A percentile compares a stretch with the other conserved stretches of the same genome.
Conservation (phyloP, 208 protist species). For the Entamoeba moshkovskii region DNA sequence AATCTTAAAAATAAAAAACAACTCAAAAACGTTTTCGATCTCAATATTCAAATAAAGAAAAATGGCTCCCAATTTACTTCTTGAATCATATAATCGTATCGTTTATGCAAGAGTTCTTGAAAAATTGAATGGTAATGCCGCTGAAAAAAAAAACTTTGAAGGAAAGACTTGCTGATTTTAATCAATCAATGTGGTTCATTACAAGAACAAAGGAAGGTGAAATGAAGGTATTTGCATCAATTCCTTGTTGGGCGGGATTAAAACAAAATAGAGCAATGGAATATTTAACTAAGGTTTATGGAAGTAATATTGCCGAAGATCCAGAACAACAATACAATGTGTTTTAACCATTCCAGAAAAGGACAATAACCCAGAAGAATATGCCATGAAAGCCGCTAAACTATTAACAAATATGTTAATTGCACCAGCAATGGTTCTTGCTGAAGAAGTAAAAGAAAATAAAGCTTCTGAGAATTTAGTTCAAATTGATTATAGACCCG, state of each 20-base stretch:
- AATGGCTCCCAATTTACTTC: background rate
- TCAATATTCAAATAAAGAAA: too few relatives aligned
- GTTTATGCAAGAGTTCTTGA: background rate
- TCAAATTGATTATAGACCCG: constrained; percentile 9
- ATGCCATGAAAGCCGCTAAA: background rate
- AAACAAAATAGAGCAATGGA: background rate
- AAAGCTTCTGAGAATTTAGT: background rate
- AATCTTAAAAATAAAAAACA: too few relatives aligned
- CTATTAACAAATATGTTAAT: background rate
- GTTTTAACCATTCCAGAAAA: background rate
- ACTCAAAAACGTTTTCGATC: too few relatives aligned
- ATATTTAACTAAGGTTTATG: background rate
- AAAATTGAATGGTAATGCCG: background rate
- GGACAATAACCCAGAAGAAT: background rate
- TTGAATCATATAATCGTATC: background rate
- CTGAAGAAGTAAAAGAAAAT: background rate
- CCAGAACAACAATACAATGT: background rate
- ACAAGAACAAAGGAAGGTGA: background rate
- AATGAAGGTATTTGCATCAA: background rate
- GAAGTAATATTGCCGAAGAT: background rate
- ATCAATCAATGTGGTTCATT: background rate
- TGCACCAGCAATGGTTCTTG: background rate
- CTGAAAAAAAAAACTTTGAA: background rate
- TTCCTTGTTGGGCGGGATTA: background rate
- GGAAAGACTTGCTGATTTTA: background rate